A percentile compares a stretch with the other conserved stretches of the same genome.
Conservation (phyloP, 768 basidiomycete species). For the Rhizopogon roseolus region DNA sequence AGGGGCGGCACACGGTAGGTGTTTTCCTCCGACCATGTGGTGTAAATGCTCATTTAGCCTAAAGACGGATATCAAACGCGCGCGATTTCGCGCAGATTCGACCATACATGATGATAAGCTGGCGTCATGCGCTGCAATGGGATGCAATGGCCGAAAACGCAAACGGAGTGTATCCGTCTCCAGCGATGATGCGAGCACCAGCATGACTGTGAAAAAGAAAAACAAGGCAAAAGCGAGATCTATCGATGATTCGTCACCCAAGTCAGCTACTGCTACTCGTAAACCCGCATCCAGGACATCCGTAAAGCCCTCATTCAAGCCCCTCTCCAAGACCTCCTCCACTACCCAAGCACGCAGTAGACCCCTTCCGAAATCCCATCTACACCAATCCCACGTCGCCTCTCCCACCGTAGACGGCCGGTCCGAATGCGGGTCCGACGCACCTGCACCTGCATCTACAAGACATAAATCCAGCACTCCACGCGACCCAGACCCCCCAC, state of each 20-base stretch:
- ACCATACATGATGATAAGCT: conserved; percentile 63
- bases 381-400: neutral
- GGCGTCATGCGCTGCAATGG: conserved; percentile 47
- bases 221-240: no score
- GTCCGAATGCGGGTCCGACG: no score
- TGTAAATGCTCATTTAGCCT: neutral
- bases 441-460: no score
- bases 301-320: neutral
- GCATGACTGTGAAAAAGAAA: no score
- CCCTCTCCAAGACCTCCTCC: conserved; percentile 6
- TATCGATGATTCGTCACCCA: no score
- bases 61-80: conserved; percentile 70
- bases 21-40: neutral
- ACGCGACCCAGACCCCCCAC: no score
- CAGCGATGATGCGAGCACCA: no score
- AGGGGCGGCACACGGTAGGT: conserved; percentile 67
- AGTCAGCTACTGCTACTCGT: no score
- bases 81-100: conserved; percentile 75
- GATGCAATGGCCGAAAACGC: conserved; percentile 44
- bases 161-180: conserved; percentile 11
- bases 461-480: no score
- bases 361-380: neutral
- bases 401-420: no score
- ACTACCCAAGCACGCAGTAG: conserved; percentile 5
- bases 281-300: no score